Evolutionary conservation across 129 eudicot species (phyloP), one percentile per base, ranked within the genome.

Genomic region (Mikania micrantha): DNA sequence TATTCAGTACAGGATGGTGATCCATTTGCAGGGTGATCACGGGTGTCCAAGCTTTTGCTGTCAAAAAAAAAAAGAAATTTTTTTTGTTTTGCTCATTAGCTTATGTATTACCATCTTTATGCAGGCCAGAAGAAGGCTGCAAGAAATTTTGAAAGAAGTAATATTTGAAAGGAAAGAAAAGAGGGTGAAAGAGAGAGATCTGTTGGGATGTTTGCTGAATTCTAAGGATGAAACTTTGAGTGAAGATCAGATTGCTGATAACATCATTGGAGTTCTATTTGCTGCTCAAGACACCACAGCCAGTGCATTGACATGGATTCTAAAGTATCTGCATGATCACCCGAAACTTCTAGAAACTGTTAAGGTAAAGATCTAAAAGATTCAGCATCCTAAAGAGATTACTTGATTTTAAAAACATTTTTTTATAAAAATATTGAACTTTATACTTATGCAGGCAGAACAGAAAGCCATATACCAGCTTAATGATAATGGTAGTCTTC

Each of bases 231-330:
- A 79, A 8, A 44, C 41, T 36, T 73, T 83, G 41, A 73, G 60
- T 27, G 85, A 83, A 32, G 78, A 83, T 76, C 82, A 77, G 63
- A 83, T 83, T 4, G 88, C 85, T 0, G 88, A 83, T 77, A 83
- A 83, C 73, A 77, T 83, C 24, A 83, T 83, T 17, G 88, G 88
- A 73, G 88, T 83, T 50, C 73, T 80, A 61, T 83, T 83, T 40
- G 88, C 88, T 21, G 88, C 88, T 53, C 88, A 80, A 67, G 88
- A 83, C 58, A 83, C 88, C 47, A 83, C 88, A 34, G 88, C 88
- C 41, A 83, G 85, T 73, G 82, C 74, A 61, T 61, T 83, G 77
- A 83, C 88, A 20, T 83, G 88, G 88, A 80, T 83, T 71, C 75
- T 83, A 7, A 77, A 83, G 80, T 83, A 83, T 73, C 62, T 83